Evolutionary conservation across 176 grass and related monocot genomes (phyloP).

Genomic region (Juncus effusus): DNA sequence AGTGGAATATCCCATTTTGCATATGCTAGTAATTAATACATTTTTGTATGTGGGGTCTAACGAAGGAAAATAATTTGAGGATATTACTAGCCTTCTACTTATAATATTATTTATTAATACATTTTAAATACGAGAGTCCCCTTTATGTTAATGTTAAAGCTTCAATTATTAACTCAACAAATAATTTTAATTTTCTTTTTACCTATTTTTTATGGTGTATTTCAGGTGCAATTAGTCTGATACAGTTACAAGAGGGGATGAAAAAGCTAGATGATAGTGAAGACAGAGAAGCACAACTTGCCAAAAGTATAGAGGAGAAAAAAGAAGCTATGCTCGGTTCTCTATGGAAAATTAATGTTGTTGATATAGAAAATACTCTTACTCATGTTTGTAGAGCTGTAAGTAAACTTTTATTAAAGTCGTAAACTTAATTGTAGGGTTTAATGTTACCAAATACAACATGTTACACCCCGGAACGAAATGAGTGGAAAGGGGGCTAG

Average conservation of each 20-base stretch:
- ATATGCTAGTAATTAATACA: too few species aligned
- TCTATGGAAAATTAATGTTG: constrained; percentile 96
- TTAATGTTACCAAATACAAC: too few species aligned
- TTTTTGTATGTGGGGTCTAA: too few species aligned
- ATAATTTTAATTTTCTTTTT: too few species aligned
- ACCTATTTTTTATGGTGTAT: neutral
- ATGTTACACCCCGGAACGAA: too few species aligned
- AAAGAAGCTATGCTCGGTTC: constrained; percentile 85
- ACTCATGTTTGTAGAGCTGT: constrained; percentile 81
- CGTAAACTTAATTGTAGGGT: too few species aligned
- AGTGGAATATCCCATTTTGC: too few species aligned
- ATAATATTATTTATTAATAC: too few species aligned
- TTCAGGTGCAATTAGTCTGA: constrained; percentile 71
- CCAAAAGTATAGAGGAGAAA: constrained; percentile 70
- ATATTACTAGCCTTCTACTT: too few species aligned
- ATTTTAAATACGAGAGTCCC: too few species aligned
- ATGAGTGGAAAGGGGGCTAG: too few species aligned
- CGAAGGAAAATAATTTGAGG: too few species aligned
- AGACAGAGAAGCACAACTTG: constrained; percentile 46
- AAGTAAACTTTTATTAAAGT: constrained; percentile 22
- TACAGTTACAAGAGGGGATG: constrained; percentile 86
- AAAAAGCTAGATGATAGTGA: constrained; percentile 66
- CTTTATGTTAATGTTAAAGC: neutral
- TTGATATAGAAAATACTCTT: constrained; percentile 81
- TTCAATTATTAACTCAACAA: neutral